phyloP scores from a whole-genome alignment of 1,284 basidiomycete species.

The Sanghuangporus weigelae region DNA sequence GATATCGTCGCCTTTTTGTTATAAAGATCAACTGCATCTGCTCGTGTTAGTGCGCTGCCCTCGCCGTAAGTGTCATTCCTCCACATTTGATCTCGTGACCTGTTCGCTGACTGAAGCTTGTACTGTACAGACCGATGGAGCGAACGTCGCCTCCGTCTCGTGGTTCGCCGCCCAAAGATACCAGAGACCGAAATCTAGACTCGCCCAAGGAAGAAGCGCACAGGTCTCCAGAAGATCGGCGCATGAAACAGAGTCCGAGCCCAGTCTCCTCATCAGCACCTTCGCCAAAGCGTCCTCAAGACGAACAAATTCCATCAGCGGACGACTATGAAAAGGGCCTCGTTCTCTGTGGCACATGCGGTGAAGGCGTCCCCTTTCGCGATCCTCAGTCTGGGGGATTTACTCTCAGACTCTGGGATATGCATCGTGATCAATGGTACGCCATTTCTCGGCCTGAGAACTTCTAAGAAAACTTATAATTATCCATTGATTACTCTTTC shows the following conservation, averaged over 20 bases:
- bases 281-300: neutral
- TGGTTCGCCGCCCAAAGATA: neutral
- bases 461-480: neutral
- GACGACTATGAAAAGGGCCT: slow-evolving; percentile 37
- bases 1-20: neutral
- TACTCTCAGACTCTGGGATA: slow-evolving; percentile 64
- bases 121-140: slow-evolving; percentile 3
- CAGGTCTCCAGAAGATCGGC: neutral
- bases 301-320: slow-evolving; percentile 8
- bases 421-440: slow-evolving; percentile 56
- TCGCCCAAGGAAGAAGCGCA: neutral
- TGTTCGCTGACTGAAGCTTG: neutral
- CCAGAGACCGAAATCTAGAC: neutral
- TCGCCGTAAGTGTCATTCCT: slow-evolving; percentile 7
- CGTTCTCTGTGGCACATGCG: slow-evolving; percentile 59
- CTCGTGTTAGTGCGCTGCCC: slow-evolving; percentile 6
- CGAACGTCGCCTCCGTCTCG: slow-evolving; percentile 11
- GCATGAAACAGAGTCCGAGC: neutral
- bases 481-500: neutral
- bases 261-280: slow-evolving; percentile 41
- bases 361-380: slow-evolving; percentile 53
- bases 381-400: slow-evolving; percentile 56
- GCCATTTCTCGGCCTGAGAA: slow-evolving; percentile 20
- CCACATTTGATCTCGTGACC: neutral
- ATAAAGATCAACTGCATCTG: slow-evolving; percentile 4